phyloP scores from a whole-genome alignment of 352 stramenopile genomes.

The Aphanomyces astaci region DNA sequence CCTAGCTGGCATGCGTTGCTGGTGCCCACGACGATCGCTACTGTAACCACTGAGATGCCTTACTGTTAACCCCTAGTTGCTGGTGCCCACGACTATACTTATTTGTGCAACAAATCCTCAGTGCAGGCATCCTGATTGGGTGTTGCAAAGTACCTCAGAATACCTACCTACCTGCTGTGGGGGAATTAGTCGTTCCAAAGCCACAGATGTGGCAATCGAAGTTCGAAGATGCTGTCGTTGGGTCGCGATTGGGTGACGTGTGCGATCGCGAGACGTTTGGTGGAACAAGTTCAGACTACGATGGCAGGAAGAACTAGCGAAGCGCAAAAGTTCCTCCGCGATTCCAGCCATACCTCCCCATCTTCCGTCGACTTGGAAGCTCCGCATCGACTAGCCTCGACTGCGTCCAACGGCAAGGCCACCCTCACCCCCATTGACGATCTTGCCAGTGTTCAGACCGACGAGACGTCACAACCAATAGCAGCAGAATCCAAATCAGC shows the following conservation, averaged over 20 bases:
- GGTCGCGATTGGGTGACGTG: no score
- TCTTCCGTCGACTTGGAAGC: neutral
- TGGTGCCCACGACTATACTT: no score
- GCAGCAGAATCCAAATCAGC: neutral
- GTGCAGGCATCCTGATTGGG: no score
- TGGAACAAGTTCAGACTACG: neutral
- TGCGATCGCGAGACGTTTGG: neutral
- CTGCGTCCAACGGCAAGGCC: neutral
- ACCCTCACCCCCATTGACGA: neutral
- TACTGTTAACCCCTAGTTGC: no score
- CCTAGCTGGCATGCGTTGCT: no score
- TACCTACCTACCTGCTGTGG: no score
- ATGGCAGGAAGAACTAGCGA: constrained; percentile 13
- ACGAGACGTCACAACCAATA: neutral
- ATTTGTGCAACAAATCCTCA: no score
- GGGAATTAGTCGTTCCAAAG: neutral
- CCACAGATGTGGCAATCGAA: neutral
- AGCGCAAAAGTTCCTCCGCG: constrained; percentile 20
- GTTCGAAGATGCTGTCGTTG: neutral
- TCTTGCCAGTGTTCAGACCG: neutral
- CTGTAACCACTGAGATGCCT: no score
- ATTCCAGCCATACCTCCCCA: neutral
- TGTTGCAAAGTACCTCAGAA: no score
- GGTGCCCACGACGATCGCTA: no score
- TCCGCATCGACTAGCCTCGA: neutral